Base-by-base conservation (phyloP, 495 filamentous ascomycete genomes). In the Talaromyces stipitatus region DNA sequence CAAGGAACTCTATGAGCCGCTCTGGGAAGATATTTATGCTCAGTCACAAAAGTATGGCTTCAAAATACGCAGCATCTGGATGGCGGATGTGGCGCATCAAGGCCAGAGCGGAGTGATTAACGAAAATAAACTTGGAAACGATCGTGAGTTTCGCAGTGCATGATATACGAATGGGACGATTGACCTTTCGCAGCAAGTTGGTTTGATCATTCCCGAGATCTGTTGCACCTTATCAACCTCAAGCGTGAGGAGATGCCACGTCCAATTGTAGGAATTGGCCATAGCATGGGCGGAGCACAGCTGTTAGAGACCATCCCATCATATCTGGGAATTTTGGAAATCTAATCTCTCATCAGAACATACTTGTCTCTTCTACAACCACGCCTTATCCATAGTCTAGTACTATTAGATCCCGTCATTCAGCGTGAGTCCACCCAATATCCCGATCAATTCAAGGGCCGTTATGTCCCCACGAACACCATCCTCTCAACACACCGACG, bases 181-280 rank as follows among this genome's bases (percentile, higher is more conserved):
- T 41, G 43, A 56, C 20, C 24, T 5, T 51, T 56, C 64, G 63
- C 62, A 88, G 85, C 89, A 8, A 83, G 77, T 61, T 98, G 94
- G 94, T 77, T 83, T 50, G 94, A 98, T 71, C 84, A 95, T 69
- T 70, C 89, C 16, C 82, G 94, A 48, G 94, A 98, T 70, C 80
- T 97, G 10, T 79, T 95, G n/a, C 82, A 90, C 61, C 79, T 96
- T 65, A 79, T 94, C 71, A 97, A 96, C 70, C 75, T 81, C 43
- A 92, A 96, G 71, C 88, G 90, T 28, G 70, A 77, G 7, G 70
- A 89, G 56, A 95, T 97, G 89, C 85, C 88, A 3, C 86, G 89
- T 10, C 92, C 94, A 4, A 71, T 97, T n/a, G 72, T 97, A 56
- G 94, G 92, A 27, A 67, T 98, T 3, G 94, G 94, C 20, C 94